Conservation (phyloP, 306 rosid species). For the Trifolium dubium region DNA sequence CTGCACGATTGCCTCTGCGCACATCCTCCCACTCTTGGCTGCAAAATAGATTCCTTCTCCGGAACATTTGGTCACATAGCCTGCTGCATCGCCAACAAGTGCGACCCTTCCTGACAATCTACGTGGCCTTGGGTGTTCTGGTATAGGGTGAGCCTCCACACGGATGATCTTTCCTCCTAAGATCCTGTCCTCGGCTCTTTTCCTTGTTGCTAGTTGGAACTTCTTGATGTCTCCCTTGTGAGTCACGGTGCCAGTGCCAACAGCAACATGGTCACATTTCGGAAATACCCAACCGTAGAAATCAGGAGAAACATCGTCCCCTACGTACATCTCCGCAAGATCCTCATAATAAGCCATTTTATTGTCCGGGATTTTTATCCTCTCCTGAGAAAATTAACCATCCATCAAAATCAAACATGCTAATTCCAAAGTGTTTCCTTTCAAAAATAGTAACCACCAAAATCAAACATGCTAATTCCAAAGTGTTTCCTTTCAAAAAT, state of each 20-base stretch:
- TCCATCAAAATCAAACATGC: not conserved
- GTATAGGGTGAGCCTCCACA: constrained; percentile 98
- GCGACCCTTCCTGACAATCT: constrained; percentile 82
- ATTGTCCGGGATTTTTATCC: constrained; percentile 87
- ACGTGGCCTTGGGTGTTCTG: constrained; percentile 94
- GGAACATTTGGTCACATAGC: constrained; percentile 93
- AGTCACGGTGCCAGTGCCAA: constrained; percentile 96
- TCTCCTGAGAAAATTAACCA: constrained; percentile 63
- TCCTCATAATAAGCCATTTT: constrained; percentile 92
- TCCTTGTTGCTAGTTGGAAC: constrained; percentile 95
- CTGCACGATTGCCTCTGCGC: constrained; percentile 91
- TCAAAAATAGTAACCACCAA: not conserved
- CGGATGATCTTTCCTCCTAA: constrained; percentile 85
- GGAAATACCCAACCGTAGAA: constrained; percentile 99
- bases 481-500: constrained; percentile 9
- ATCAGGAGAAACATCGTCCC: constrained; percentile 97
- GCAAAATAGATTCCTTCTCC: constrained; percentile 99
- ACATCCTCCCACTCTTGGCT: constrained; percentile 97
- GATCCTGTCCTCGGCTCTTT: constrained; percentile 94
- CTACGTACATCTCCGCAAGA: constrained; percentile 96
- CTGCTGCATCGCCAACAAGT: constrained; percentile 94
- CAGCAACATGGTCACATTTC: constrained; percentile 96
- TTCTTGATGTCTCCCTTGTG: constrained; percentile 99
- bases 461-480: not conserved
- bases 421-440: constrained; percentile 14